These are phyloP conservation scores for Puya raimondii DNA, from an alignment of 176 grass and related monocot genomes.

Conservation along the genomic window DNA sequence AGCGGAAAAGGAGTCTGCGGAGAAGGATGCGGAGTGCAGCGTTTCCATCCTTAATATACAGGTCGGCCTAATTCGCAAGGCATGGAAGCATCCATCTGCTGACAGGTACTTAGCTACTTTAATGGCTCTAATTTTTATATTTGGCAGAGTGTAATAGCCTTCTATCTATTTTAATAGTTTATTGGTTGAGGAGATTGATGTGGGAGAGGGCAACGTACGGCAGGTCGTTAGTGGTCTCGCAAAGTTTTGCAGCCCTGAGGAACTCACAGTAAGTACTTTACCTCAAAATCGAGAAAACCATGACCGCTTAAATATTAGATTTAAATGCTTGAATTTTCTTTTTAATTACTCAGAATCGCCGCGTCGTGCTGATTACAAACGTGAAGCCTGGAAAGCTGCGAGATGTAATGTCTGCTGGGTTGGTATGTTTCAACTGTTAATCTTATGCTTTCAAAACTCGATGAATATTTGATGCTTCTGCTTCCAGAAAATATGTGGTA, in stretches of 20 bases:
- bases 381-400: constrained; percentile 96
- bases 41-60: constrained; percentile 83
- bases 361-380: constrained; percentile 85
- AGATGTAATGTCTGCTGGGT: constrained; percentile 86
- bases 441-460: not conserved
- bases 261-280: constrained; percentile 57
- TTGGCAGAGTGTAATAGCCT: not conserved
- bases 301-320: not conserved
- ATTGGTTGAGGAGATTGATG: constrained; percentile 96
- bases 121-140: not conserved
- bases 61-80: constrained; percentile 75
- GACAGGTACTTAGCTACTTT: constrained; percentile 50
- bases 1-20: constrained; percentile 31
- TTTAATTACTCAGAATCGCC: constrained; percentile 63
- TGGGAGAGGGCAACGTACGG: constrained; percentile 74
- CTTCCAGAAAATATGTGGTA: too few relatives aligned
- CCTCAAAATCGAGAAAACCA: not conserved
- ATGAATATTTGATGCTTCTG: not conserved
- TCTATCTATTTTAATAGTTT: constrained; percentile 36
- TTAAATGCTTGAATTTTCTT: not conserved
- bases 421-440: constrained; percentile 40
- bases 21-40: constrained; percentile 78
- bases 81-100: constrained; percentile 95
- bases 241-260: constrained; percentile 76
- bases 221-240: constrained; percentile 99